Evolutionary conservation across 164 flowering plant species (phyloP), one percentile per base, ranked within the genome.

Genomic region (Magnolia changhungtana): DNA sequence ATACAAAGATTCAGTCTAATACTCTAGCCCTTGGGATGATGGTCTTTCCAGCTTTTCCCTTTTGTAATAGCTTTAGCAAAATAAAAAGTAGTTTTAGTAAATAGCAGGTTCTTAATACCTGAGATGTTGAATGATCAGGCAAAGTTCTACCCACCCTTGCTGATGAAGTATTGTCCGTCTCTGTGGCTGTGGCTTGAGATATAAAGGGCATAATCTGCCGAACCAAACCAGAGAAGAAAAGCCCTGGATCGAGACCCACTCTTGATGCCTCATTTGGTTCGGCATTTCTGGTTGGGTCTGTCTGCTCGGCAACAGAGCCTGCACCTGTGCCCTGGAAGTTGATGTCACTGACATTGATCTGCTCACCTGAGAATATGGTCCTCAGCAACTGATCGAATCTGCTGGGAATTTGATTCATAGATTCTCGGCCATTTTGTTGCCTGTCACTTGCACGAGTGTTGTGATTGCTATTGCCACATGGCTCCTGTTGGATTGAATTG

Each of bases 171-270:
- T 8, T 24, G 81, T 49, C 73, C 52, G 81, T 69, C 67, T 63
- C 81, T 8, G 67, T 45, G 13, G 31, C 81, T 24, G 76, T 52
- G 67, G 51, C 63, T 63, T 85, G 83, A 75, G 90, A 81, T 78
- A 90, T 77, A 18, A 82, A 19, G 9, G 95, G 95, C 84, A 90
- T 85, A 63, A 89, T 75, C 73, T 87, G 91, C 49, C 72, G 89
- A 58, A 91, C 85, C 72, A 88, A 61, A 73, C 82, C 80, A 20
- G 92, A 89, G 71, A 91, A 82, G 73, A 86, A 81, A 55, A 80
- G 59, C 51, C 90, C 92, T 70, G 87, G 90, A 63, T 85, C 87
- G 24, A 52, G 19, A 75, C 78, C 78, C 49, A 74, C 72, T 50
- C 83, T 65, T 50, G 80, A 74, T 70, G 81, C 78, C 70, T 78